Evolutionary conservation across 139 green algal genomes (phyloP), one percentile per base, ranked within the genome.

Genomic region (Micractinium conductrix): DNA sequence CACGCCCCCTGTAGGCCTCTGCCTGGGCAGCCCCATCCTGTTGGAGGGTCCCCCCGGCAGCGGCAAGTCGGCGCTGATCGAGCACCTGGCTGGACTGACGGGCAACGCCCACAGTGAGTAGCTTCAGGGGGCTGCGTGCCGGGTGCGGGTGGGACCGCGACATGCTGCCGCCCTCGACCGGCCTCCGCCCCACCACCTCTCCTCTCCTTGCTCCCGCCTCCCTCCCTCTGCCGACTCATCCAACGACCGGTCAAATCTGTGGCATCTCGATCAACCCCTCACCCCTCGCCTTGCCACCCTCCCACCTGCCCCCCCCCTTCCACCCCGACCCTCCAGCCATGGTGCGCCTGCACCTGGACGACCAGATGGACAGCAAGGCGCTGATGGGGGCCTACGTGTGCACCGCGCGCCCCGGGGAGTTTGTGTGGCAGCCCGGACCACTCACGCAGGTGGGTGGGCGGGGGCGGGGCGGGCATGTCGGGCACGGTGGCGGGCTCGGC

Each of bases 311-410:
- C 0, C 43, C 71, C 6, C 26, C 9, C 28, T 6, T 28, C 35
- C 8, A 7, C 69, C 38, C 22, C 6, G 30, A 43, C n/a, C 45
- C n/a, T 88, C 38, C 84, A 87, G 89, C 92, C 86, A 88, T 90
- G 55, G 85, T 99, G 10, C 83, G 82, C n/a, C 89, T 98, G 37
- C 95, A 99, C 88, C 79, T 99, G 67, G 96, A 99, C 84, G 96
- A 98, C 75, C 95, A 98, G 86, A 98, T 97, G 90, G 97, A 99
- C 84, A 91, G 91, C 83, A 99, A 98, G 90, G 94, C 85, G 40
- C 91, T 99, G 84, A 90, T 99, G 73, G 97, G 97, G 1, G 92
- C 93, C 1, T 99, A 99, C 85, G 92, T 97, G 14, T 98, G 94
- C 85, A 97, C 93, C 0, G 85, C 94, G 0, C 90, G 93, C 17